Base-by-base conservation (phyloP, 441 rosid genomes). In the Populus hybrid region DNA sequence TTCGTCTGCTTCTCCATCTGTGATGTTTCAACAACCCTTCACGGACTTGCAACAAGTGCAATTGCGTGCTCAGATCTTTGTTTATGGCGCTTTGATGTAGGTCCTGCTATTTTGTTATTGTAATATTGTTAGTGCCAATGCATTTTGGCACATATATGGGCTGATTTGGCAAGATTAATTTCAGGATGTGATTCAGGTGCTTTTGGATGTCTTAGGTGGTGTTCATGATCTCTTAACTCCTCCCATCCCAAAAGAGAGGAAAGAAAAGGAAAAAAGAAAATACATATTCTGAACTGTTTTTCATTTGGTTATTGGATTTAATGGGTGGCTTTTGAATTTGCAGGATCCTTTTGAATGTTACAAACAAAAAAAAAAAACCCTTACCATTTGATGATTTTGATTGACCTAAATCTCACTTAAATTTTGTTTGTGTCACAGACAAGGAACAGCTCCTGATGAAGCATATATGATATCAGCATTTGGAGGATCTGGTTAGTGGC, bases 1-100 rank as follows among this genome's bases (percentile, higher is more conserved):
- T 85, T 78, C 89, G 70, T 86, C 90, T n/a, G 84, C 86, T 83
- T 83, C 90, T 77, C 86, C 85, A 63, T 78, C 91, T 68, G 80
- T 84, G 83, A 82, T 85, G 71, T 90, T 90, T 86, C 94, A 83
- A 57, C 99, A 94, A 86, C 97, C 99, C 83, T 97, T 97, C 87
- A 92, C 95, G 5, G 98, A 97, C 82, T 79, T 88, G 81, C 99
- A 97, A 83, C 99, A 97, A 97, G 92, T 97, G 86, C 98, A 97
- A 83, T 87, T 97, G 79, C 99, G 99, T 66, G 94, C 99, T 69
- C 99, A 97, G 88, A 97, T 97, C 74, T 91, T 97, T 88, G 98
- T 94, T 78, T 97, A 97, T 83, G 99, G 99, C 75, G 92, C 95
- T 79, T 83, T 97, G 81, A 97, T 97, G 99, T 97, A 83, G 83